Conservation (phyloP, 1,284 basidiomycete genomes). For the Pseudozyma sp. region DNA sequence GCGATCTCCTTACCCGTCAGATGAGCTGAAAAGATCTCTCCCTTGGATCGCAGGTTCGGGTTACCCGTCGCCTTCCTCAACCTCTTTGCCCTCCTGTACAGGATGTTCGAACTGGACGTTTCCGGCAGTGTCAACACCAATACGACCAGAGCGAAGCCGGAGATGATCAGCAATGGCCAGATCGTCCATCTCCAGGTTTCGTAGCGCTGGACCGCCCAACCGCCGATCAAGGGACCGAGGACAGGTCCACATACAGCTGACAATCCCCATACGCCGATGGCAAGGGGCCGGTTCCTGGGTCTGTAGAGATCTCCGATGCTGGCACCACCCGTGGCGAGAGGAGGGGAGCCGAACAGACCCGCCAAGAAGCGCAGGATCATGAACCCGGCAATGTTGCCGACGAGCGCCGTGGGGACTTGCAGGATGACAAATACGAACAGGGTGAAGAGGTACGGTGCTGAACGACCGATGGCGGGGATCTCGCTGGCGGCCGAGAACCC, state of each 20-base stretch:
- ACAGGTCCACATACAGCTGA: constrained; percentile 50
- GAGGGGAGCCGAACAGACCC: constrained; percentile 56
- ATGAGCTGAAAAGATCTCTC: constrained; percentile 62
- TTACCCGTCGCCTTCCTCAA: constrained; percentile 69
- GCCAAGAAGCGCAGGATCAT: constrained; percentile 59
- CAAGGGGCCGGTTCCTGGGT: constrained; percentile 25
- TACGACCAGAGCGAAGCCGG: constrained; percentile 57
- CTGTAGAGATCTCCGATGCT: constrained; percentile 53
- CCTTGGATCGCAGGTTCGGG: constrained; percentile 62
- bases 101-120: constrained; percentile 67
- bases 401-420: constrained; percentile 47
- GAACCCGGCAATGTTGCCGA: constrained; percentile 39
- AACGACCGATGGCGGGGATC: constrained; percentile 62
- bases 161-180: constrained; percentile 68
- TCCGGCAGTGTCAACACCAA: constrained; percentile 68
- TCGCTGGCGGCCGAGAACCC: constrained; percentile 66
- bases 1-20: constrained; percentile 50
- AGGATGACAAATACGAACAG: constrained; percentile 52
- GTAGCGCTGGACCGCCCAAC: constrained; percentile 45
- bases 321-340: constrained; percentile 59
- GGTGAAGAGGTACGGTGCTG: constrained; percentile 46
- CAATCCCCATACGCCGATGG: constrained; percentile 54
- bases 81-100: constrained; percentile 66
- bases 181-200: constrained; percentile 63
- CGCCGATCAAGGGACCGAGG: constrained; percentile 57